Evolutionary conservation across 2,329 filamentous ascomycete species (phyloP).

Genomic region (Hymenoscyphus albidus): DNA sequence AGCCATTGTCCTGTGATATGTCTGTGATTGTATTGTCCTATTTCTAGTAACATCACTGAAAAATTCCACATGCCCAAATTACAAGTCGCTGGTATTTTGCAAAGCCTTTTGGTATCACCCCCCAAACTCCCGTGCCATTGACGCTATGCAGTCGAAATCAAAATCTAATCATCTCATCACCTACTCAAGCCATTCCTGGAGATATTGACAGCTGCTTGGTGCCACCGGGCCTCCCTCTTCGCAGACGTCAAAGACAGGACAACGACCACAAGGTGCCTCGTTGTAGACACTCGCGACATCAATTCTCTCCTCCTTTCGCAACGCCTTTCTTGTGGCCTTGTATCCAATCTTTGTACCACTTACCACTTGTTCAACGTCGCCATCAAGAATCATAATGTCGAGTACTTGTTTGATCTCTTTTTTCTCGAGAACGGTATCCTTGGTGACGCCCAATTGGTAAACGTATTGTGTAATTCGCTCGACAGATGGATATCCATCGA

Average conservation of each 20-base stretch:
- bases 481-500: slow-evolving; percentile 76
- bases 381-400: slow-evolving; percentile 85
- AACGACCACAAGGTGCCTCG: slow-evolving; percentile 84
- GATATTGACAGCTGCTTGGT: slow-evolving; percentile 87
- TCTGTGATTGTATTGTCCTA: neutral
- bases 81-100: slow-evolving; percentile 30
- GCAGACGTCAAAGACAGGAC: slow-evolving; percentile 90
- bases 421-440: slow-evolving; percentile 53
- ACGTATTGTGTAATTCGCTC: slow-evolving; percentile 66
- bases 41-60: neutral
- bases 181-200: slow-evolving; percentile 70
- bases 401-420: slow-evolving; percentile 81
- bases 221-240: slow-evolving; percentile 87
- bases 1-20: neutral
- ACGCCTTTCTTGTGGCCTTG: slow-evolving; percentile 32
- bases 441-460: slow-evolving; percentile 55
- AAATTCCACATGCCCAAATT: slow-evolving; percentile 9
- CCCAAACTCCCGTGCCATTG: slow-evolving; percentile 27
- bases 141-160: slow-evolving; percentile 32
- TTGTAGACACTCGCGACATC: slow-evolving; percentile 53
- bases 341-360: slow-evolving; percentile 31
- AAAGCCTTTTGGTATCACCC: slow-evolving; percentile 6
- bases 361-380: slow-evolving; percentile 65
- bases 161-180: slow-evolving; percentile 8
- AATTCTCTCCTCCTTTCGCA: slow-evolving; percentile 36